These are phyloP conservation scores for Lecanicillium sp. DNA, from an alignment of 2,329 filamentous ascomycete genomes.

Conservation along the genomic window DNA sequence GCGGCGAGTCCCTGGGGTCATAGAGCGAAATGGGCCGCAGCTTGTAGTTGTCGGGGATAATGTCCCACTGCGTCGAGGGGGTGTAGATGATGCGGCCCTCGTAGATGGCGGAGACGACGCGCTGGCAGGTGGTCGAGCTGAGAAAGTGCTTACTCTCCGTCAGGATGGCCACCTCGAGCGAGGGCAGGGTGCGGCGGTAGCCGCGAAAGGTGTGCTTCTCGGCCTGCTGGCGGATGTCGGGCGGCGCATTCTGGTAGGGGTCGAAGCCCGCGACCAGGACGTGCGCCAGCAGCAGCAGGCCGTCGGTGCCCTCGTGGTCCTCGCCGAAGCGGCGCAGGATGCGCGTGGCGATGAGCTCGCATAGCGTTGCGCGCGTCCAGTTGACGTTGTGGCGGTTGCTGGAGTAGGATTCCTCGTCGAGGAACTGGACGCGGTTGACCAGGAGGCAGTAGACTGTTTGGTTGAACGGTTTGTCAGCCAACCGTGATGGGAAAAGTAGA, in stretches of 20 bases:
- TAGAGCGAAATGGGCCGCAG: conserved; percentile 75
- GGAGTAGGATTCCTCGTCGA: conserved; percentile 68
- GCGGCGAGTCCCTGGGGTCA: conserved; percentile 64
- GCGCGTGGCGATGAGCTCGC: conserved; percentile 72
- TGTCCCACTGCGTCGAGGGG: conserved; percentile 72
- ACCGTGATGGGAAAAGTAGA: too few relatives aligned
- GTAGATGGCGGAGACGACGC: conserved; percentile 77
- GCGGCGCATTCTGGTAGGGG: conserved; percentile 75
- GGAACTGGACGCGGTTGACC: conserved; percentile 73
- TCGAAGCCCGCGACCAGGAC: conserved; percentile 79
- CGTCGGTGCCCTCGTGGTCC: conserved; percentile 62
- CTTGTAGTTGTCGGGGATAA: conserved; percentile 82
- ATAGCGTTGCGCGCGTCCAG: conserved; percentile 67
- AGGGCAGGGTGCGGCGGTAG: conserved; percentile 57
- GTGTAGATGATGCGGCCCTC: conserved; percentile 75
- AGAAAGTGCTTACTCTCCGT: conserved; percentile 75
- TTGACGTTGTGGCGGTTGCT: conserved; percentile 76
- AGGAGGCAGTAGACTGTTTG: conserved; percentile 68
- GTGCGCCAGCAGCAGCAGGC: conserved; percentile 66
- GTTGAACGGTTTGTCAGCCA: background rate
- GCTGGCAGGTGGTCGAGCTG: conserved; percentile 69
- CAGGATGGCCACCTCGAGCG: conserved; percentile 75
- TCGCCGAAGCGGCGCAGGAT: conserved; percentile 74
- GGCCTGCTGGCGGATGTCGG: conserved; percentile 53
- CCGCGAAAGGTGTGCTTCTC: conserved; percentile 40